phyloP scores from a whole-genome alignment of 2,329 filamentous ascomycete species.

The Thelonectria rubi region DNA sequence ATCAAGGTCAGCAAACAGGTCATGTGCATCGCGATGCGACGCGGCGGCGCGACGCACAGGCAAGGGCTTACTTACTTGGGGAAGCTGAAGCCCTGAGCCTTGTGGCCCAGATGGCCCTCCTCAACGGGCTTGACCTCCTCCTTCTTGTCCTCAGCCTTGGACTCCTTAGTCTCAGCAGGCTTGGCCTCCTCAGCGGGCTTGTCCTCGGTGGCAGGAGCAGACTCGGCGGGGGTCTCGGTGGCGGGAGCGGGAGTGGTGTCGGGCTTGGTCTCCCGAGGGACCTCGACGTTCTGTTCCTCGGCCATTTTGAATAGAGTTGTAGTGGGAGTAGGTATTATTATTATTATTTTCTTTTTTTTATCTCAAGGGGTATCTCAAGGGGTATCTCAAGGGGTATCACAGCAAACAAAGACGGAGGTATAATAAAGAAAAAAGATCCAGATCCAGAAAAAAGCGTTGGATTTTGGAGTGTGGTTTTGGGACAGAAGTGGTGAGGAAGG shows the following conservation, averaged over 20 bases:
- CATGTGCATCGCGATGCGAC: too few species aligned
- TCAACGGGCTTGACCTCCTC: constrained; percentile 74
- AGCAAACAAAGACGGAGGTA: constrained; percentile 55
- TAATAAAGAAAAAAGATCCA: constrained; percentile 51
- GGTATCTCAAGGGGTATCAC: constrained; percentile 58
- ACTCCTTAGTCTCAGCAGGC: constrained; percentile 52
- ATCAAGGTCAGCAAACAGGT: not conserved
- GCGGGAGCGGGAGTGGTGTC: too few species aligned
- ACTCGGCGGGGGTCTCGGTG: too few species aligned
- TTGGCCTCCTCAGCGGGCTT: constrained; percentile 52
- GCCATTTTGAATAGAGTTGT: constrained; percentile 68
- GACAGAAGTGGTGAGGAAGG: constrained; percentile 42
- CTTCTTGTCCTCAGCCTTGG: constrained; percentile 55
- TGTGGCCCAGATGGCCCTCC: constrained; percentile 89
- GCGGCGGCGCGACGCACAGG: too few species aligned
- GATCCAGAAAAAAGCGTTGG: constrained; percentile 48
- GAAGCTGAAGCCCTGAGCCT: constrained; percentile 80
- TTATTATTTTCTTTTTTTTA: too few species aligned
- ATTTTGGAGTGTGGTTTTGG: constrained; percentile 16
- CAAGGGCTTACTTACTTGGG: constrained; percentile 81
- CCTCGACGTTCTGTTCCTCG: constrained; percentile 73
- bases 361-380: too few species aligned
- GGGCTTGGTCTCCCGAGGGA: constrained; percentile 61
- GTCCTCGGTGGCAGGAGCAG: constrained; percentile 45
- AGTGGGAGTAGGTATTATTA: constrained; percentile 45